Evolutionary conservation across 1,139 yeast genomes (phyloP).

Genomic region (Diutina neorugosa): DNA sequence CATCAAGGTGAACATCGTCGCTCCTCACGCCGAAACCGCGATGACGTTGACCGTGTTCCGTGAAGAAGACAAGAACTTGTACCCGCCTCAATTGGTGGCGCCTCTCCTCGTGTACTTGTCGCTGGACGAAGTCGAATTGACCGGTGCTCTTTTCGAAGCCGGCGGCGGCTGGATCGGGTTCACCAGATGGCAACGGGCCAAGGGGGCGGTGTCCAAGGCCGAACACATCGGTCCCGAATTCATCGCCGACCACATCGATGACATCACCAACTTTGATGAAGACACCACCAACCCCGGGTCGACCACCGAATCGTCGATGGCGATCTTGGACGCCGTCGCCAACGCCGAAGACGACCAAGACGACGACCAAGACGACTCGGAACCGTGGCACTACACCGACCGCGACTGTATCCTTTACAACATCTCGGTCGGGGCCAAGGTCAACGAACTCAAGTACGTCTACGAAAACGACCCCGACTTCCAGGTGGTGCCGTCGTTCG

Average conservation of each 20-base stretch:
- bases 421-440: slow-evolving; percentile 78
- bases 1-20: slow-evolving; percentile 72
- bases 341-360: slow-evolving; percentile 19
- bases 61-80: slow-evolving; percentile 64
- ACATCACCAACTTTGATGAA: slow-evolving; percentile 51
- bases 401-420: slow-evolving; percentile 78
- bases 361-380: slow-evolving; percentile 29
- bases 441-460: slow-evolving; percentile 64
- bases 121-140: slow-evolving; percentile 57
- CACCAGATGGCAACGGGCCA: slow-evolving; percentile 92
- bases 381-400: slow-evolving; percentile 14
- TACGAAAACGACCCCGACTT: slow-evolving; percentile 72
- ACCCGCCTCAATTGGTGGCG: slow-evolving; percentile 83
- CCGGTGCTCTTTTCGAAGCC: slow-evolving; percentile 49
- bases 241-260: slow-evolving; percentile 54
- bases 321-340: slow-evolving; percentile 56
- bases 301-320: slow-evolving; percentile 70
- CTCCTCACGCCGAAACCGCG: slow-evolving; percentile 97
- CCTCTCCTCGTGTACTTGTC: slow-evolving; percentile 75
- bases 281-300: slow-evolving; percentile 50
- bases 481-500: slow-evolving; percentile 87
- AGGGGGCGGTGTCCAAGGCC: slow-evolving; percentile 53
- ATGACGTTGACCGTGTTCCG: slow-evolving; percentile 87
- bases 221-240: slow-evolving; percentile 57
- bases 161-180: slow-evolving; percentile 92